Conservation (phyloP, 179 eudicot species). For the Patellifolia procumbens region DNA sequence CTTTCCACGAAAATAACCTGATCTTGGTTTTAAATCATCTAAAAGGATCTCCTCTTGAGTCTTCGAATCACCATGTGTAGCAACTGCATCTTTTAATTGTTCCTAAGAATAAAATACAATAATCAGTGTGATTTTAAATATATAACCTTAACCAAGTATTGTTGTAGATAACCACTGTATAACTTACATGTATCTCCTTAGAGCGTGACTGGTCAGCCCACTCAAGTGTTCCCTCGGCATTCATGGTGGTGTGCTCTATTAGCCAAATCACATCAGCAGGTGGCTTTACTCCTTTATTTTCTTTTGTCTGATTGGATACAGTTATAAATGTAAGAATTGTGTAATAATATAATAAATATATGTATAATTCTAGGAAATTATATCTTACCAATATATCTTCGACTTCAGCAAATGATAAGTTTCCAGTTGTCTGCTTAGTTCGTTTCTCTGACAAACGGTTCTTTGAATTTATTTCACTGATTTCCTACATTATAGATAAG, state of each 20-base stretch:
- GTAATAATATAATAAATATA: too few species aligned
- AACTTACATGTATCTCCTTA: constrained; percentile 21
- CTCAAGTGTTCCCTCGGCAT: constrained; percentile 1
- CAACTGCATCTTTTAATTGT: constrained; percentile 14
- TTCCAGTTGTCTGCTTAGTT: constrained; percentile 11
- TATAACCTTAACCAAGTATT: not conserved
- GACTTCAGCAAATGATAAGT: constrained; percentile 19
- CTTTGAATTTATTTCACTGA: constrained; percentile 17
- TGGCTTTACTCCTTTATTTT: constrained; percentile 20
- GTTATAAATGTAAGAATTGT: not conserved
- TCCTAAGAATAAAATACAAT: not conserved
- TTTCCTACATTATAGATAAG: not conserved
- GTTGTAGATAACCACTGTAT: not conserved
- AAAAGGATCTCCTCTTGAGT: constrained; percentile 22
- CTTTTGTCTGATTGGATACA: constrained; percentile 1
- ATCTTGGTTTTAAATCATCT: constrained; percentile 16
- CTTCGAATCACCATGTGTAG: constrained; percentile 12
- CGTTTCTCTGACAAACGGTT: constrained; percentile 9
- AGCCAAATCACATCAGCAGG: constrained; percentile 15
- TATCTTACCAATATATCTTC: constrained; percentile 22
- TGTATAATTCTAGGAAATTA: too few species aligned
- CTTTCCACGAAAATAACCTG: constrained; percentile 17
- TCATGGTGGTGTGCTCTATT: constrained; percentile 4
- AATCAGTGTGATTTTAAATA: not conserved
- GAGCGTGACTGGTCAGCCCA: constrained; percentile 17